These are phyloP conservation scores for Castanopsis chinensis DNA, from an alignment of 306 rosid species.

Conservation along the genomic window DNA sequence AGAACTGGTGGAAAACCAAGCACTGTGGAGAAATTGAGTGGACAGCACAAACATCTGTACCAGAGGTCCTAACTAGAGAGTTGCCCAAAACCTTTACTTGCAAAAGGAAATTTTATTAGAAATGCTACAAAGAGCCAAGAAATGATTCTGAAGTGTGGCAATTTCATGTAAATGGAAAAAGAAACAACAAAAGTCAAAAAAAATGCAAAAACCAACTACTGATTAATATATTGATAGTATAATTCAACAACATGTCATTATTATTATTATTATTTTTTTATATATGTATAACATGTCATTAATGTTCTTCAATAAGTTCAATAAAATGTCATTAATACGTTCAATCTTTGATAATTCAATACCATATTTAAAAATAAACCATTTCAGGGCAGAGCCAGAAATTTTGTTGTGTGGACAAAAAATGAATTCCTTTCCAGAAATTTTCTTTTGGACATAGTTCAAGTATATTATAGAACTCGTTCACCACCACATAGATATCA, in stretches of 20 bases:
- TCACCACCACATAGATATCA: too few species aligned
- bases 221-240: background rate
- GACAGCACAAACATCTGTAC: background rate
- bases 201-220: background rate
- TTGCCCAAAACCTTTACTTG: background rate
- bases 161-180: background rate
- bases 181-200: background rate
- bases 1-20: background rate
- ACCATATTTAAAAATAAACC: too few species aligned
- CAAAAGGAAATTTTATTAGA: background rate
- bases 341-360: too few species aligned
- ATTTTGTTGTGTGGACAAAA: too few species aligned
- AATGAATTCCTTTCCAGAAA: too few species aligned
- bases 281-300: too few species aligned
- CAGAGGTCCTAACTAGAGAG: background rate
- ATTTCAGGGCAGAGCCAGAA: too few species aligned
- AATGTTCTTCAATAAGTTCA: too few species aligned
- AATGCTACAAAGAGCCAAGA: background rate
- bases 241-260: background rate
- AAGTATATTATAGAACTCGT: too few species aligned
- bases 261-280: too few species aligned
- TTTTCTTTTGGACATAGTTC: too few species aligned
- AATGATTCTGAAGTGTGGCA: background rate
- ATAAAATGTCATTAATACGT: too few species aligned
- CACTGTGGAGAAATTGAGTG: background rate